A percentile compares a stretch with the other conserved stretches of the same genome.
These are phyloP conservation scores for Saxispiralis lemnorum DNA, from an alignment of 495 filamentous ascomycete species.

Conservation along the genomic window DNA sequence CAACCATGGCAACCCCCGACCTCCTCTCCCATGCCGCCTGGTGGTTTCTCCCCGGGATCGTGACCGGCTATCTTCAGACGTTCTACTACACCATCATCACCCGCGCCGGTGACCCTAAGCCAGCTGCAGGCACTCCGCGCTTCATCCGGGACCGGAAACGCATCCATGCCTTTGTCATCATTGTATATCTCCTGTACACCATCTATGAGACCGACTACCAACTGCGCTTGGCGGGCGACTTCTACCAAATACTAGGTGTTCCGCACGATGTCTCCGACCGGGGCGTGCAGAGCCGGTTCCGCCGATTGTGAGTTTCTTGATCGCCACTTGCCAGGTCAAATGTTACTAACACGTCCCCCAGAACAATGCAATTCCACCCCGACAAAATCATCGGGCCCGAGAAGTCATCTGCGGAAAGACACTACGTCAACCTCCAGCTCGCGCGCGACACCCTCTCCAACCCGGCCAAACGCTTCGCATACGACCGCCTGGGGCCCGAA, in stretches of 20 bases:
- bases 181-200: constrained; percentile 74
- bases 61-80: constrained; percentile 50
- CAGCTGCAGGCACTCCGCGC: constrained; percentile 50
- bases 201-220: constrained; percentile 83
- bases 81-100: constrained; percentile 81
- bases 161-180: constrained; percentile 67
- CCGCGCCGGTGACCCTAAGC: constrained; percentile 73
- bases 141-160: constrained; percentile 55
- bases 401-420: constrained; percentile 30
- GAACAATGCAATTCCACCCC: constrained; percentile 67
- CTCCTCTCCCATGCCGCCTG: too few relatives aligned
- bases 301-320: constrained; percentile 36
- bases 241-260: constrained; percentile 58
- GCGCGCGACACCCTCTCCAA: constrained; percentile 72
- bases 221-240: constrained; percentile 50
- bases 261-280: constrained; percentile 50
- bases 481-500: constrained; percentile 77
- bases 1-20: too few relatives aligned
- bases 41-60: not conserved
- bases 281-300: constrained; percentile 66
- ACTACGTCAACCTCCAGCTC: constrained; percentile 65
- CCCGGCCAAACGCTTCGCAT: constrained; percentile 69
- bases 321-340: not conserved
- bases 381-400: constrained; percentile 49
- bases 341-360: constrained; percentile 4